Evolutionary conservation across 768 basidiomycete species (phyloP).

Genomic region (Scleroderma bovista): DNA sequence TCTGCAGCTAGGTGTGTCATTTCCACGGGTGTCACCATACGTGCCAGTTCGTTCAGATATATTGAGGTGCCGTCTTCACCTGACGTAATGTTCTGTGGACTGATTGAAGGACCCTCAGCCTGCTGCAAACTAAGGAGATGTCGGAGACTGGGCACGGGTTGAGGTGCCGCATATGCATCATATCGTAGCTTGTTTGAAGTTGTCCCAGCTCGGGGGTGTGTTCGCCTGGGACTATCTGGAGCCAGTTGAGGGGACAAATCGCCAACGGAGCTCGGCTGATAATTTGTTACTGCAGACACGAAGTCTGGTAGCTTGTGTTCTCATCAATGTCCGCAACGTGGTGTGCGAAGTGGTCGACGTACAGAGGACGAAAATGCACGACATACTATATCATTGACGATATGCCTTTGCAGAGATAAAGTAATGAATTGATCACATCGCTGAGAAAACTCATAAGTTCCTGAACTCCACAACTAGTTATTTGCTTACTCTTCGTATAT

Average conservation of each 20-base stretch:
- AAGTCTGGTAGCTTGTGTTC: conserved; percentile 65
- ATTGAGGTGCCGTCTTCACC: conserved; percentile 16
- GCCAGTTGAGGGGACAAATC: conserved; percentile 5
- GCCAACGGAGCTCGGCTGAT: conserved; percentile 14
- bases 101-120: conserved; percentile 33
- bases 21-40: conserved; percentile 28
- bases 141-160: conserved; percentile 41
- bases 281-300: conserved; percentile 41
- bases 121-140: conserved; percentile 25
- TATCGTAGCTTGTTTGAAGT: conserved; percentile 57
- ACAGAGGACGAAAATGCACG: conserved; percentile 55
- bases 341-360: conserved; percentile 15
- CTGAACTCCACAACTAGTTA: background rate
- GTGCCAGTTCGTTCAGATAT: conserved; percentile 21
- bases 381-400: conserved; percentile 43
- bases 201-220: conserved; percentile 19
- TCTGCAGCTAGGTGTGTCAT: conserved; percentile 21
- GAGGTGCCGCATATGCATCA: conserved; percentile 62
- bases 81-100: conserved; percentile 29
- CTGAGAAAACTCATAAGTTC: conserved; percentile 32
- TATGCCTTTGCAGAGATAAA: conserved; percentile 39
- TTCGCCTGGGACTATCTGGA: conserved; percentile 13
- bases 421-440: conserved; percentile 65
- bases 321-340: conserved; percentile 3
- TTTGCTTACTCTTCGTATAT: conserved; percentile 51